phyloP scores from a whole-genome alignment of 2,329 filamentous ascomycete genomes.

The Sclerotiophoma versabilis region DNA sequence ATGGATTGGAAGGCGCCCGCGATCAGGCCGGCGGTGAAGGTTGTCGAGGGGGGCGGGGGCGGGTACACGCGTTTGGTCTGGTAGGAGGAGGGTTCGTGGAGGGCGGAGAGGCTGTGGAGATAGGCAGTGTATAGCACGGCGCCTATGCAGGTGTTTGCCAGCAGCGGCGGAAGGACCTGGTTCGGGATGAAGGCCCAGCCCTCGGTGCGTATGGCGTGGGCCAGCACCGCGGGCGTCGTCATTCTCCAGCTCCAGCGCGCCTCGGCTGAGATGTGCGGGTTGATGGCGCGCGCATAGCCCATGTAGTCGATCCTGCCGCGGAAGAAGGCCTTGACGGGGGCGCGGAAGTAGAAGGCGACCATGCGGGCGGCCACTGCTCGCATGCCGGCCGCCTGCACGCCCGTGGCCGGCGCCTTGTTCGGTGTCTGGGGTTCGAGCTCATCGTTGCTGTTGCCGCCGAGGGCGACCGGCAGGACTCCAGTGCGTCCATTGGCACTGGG shows the following conservation, averaged over 20 bases:
- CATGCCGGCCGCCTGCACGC: slow-evolving; percentile 84
- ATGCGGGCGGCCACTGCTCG: slow-evolving; percentile 83
- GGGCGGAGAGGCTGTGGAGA: slow-evolving; percentile 69
- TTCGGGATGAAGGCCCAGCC: slow-evolving; percentile 78
- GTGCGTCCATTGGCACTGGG: slow-evolving; percentile 45
- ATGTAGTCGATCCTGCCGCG: slow-evolving; percentile 85
- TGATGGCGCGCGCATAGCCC: slow-evolving; percentile 69
- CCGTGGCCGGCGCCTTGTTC: slow-evolving; percentile 67
- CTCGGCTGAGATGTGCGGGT: slow-evolving; percentile 59
- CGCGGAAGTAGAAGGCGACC: slow-evolving; percentile 89
- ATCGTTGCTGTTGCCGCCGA: slow-evolving; percentile 21
- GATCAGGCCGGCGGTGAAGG: slow-evolving; percentile 73
- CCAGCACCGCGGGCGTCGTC: slow-evolving; percentile 74
- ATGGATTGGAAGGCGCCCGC: slow-evolving; percentile 75
- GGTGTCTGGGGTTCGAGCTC: slow-evolving; percentile 47
- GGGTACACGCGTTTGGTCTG: slow-evolving; percentile 72
- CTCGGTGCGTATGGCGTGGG: slow-evolving; percentile 70
- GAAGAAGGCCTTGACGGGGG: slow-evolving; percentile 92
- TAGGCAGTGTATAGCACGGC: slow-evolving; percentile 79
- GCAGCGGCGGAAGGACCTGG: slow-evolving; percentile 76
- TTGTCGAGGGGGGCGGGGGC: slow-evolving; percentile 67
- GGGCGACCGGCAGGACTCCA: slow-evolving; percentile 38
- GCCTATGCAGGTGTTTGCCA: slow-evolving; percentile 77
- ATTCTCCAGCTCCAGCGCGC: slow-evolving; percentile 66
- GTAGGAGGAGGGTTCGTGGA: slow-evolving; percentile 71